Conservation (phyloP, 176 grass and related monocot genomes). For the Metroxylon sagu region DNA sequence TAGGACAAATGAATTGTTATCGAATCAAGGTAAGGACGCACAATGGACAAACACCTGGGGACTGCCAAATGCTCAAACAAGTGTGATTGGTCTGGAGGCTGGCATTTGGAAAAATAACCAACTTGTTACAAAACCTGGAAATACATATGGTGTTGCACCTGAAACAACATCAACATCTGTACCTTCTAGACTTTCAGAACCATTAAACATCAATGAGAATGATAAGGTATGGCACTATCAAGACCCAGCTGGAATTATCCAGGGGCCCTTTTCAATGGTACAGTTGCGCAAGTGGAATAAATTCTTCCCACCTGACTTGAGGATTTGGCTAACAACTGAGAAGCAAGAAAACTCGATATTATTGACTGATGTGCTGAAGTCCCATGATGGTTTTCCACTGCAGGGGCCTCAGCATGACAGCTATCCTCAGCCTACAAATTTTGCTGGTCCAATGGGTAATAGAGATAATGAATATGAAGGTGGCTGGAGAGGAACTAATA, state of each 20-base stretch:
- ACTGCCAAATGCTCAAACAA: slow-evolving; percentile 20
- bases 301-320: slow-evolving; percentile 63
- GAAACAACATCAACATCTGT: slow-evolving; percentile 25
- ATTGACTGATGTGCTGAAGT: slow-evolving; percentile 61
- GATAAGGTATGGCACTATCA: slow-evolving; percentile 95
- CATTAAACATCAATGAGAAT: slow-evolving; percentile 37
- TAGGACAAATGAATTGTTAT: background rate
- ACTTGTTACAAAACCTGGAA: slow-evolving; percentile 10
- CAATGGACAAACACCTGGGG: slow-evolving; percentile 21
- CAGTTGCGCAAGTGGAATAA: slow-evolving; percentile 73
- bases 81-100: slow-evolving; percentile 20
- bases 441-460: slow-evolving; percentile 17
- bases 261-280: slow-evolving; percentile 74
- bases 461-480: slow-evolving; percentile 8
- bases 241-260: slow-evolving; percentile 76
- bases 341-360: slow-evolving; percentile 68
- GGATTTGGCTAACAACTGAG: slow-evolving; percentile 84
- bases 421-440: slow-evolving; percentile 16
- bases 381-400: slow-evolving; percentile 36
- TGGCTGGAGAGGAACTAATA: slow-evolving; percentile 4
- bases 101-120: slow-evolving; percentile 14
- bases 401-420: slow-evolving; percentile 18
- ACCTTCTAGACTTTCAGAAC: slow-evolving; percentile 9
- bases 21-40: slow-evolving; percentile 27
- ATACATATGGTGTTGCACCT: slow-evolving; percentile 13